Percentiles rank a stretch among this genome's conserved stretches.
phyloP scores from a whole-genome alignment of 106 monocot genomes.

The Dioscorea zingiberensis region DNA sequence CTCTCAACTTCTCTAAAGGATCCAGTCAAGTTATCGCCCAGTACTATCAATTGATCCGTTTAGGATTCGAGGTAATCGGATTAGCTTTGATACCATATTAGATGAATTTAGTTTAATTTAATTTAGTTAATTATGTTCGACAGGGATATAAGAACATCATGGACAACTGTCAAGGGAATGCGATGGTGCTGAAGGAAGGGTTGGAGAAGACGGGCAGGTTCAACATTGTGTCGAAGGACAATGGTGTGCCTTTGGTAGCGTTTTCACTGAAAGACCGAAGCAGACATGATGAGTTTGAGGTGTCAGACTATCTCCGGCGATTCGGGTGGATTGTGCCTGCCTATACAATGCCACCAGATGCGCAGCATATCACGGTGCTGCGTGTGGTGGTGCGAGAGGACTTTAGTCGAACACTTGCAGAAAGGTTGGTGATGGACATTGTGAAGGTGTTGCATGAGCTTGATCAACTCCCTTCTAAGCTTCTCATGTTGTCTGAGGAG shows the following conservation, averaged over 20 bases:
- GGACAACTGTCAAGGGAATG: slow-evolving; percentile 88
- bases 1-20: slow-evolving; percentile 97
- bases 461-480: slow-evolving; percentile 40
- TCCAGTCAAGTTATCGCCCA: slow-evolving; percentile 92
- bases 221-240: slow-evolving; percentile 75
- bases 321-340: slow-evolving; percentile 98
- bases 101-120: too few relatives aligned
- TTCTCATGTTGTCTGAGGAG: not conserved
- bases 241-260: slow-evolving; percentile 86
- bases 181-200: slow-evolving; percentile 59
- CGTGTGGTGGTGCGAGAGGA: slow-evolving; percentile 89
- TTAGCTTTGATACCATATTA: not conserved
- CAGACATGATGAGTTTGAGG: slow-evolving; percentile 70
- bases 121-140: too few relatives aligned
- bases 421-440: slow-evolving; percentile 74
- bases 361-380: slow-evolving; percentile 71
- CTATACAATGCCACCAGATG: slow-evolving; percentile 92
- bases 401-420: slow-evolving; percentile 81
- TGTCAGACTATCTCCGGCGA: slow-evolving; percentile 68
- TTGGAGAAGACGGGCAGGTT: slow-evolving; percentile 67
- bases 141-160: slow-evolving; percentile 90
- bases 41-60: slow-evolving; percentile 90
- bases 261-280: slow-evolving; percentile 78
- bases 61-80: slow-evolving; percentile 62
- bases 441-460: slow-evolving; percentile 71